Evolutionary conservation across 176 grass and related monocot genomes (phyloP), one percentile per base, ranked within the genome.

Genomic region (Aegilops sharonensis): DNA sequence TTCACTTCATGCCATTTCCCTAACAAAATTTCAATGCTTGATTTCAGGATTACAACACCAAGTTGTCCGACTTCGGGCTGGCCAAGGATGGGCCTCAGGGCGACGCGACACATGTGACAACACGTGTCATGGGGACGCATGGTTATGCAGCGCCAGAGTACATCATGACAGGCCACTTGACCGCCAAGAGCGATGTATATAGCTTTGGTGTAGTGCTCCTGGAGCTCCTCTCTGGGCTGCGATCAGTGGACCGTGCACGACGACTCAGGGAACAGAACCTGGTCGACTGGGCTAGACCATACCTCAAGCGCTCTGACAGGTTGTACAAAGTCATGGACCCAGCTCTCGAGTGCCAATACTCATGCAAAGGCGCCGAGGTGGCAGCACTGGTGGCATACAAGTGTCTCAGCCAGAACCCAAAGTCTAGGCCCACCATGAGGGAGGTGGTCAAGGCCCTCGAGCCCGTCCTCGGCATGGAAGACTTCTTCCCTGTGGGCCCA

Each of bases 111-210:
- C 93, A 95, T 0, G 91, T 98, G 83, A 93, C 93, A 17, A 98
- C 95, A 2, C 95, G 95, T 45, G 91, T 98, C 50, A 98, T 98
- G 95, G 95, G 95, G 4, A 98, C 95, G 0, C 88, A 92, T 0
- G 95, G 95, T 25, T 98, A 98, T 11, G 93, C 95, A 0, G 95
- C 95, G 0, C 95, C 95, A 0, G 95, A 98, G 83, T 98, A 98
- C 45, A 89, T 98, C 80, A 90, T 95, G 86, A 98, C 95, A 0
- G 95, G 95, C 0, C 95, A 98, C 54, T 90, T 98, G 2, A 98
- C 95, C 0, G 79, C 93, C 12, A 97, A 92, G 81, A 94, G 94
- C 5, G 94, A 97, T 14, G 94, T 97, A 6, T 97, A 97, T 64
- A 92, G 92, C 8, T 97, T 97, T 0, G 94, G 94, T 24, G 94